Percentiles rank a stretch among this genome's conserved stretches.
Conservation (phyloP, 805 yeast genomes). For the Alloascoidea africana region DNA sequence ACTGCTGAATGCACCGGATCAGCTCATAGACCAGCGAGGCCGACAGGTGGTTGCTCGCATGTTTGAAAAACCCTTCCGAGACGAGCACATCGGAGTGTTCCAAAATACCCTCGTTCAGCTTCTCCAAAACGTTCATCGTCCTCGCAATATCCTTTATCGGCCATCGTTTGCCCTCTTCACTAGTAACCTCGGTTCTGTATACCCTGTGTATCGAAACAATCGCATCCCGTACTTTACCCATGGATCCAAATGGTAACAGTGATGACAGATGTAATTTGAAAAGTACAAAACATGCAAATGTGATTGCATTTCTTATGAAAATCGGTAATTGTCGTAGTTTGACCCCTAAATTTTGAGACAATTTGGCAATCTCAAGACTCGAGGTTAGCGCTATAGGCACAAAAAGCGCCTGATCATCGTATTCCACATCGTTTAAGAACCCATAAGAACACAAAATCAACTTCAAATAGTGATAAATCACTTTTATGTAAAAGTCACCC, state of each 20-base stretch:
- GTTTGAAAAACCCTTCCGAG: neutral
- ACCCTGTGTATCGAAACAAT: neutral
- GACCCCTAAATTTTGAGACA: neutral
- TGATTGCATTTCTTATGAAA: neutral
- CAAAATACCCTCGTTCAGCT: neutral
- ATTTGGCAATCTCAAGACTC: neutral
- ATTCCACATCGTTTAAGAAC: neutral
- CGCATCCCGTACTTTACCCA: neutral
- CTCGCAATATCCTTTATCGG: no score
- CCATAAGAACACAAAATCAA: constrained; percentile 1
- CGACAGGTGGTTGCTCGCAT: constrained; percentile 1
- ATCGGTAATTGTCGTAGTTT: neutral
- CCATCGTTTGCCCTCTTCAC: no score
- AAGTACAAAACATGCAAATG: neutral
- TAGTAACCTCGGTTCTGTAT: neutral
- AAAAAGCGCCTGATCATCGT: neutral
- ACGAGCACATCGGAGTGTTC: neutral
- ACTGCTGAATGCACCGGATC: neutral
- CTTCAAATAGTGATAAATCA: neutral
- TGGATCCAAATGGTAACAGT: neutral
- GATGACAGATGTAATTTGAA: neutral
- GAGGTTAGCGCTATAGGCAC: neutral
- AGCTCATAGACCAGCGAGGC: neutral
- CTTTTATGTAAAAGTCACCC: neutral
- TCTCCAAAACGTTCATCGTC: neutral